These are phyloP conservation scores for Acanthamoeba healyi DNA, from an alignment of 208 protist species.

Conservation along the genomic window DNA sequence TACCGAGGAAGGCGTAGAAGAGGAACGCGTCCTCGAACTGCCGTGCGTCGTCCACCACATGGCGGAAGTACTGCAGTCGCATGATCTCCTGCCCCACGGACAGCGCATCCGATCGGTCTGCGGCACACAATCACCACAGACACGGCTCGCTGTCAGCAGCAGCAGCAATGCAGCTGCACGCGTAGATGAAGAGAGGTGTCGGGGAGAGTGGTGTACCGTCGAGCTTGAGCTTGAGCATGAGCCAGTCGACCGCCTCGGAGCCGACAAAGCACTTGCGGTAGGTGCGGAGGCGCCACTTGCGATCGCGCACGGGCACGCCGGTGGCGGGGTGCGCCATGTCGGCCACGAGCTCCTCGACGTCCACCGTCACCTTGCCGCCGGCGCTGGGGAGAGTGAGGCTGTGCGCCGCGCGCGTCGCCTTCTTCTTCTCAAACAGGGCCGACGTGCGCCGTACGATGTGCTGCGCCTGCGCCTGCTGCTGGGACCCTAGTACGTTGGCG, in stretches of 20 bases:
- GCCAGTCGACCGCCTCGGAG: conserved; percentile 68
- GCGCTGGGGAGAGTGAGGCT: neutral
- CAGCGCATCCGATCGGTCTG: conserved; percentile 41
- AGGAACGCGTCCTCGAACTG: conserved; percentile 41
- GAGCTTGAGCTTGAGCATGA: conserved; percentile 66
- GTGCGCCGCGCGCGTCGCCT: conserved; percentile 16
- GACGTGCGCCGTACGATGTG: neutral
- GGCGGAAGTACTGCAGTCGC: conserved; percentile 65
- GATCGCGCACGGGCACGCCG: conserved; percentile 41
- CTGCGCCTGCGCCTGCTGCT: neutral
- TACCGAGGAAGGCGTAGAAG: conserved; percentile 57
- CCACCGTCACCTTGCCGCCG: conserved; percentile 27
- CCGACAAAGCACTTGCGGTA: conserved; percentile 69
- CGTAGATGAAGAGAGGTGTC: too few relatives aligned
- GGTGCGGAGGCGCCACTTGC: conserved; percentile 48
- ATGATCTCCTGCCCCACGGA: conserved; percentile 63
- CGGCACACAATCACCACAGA: neutral
- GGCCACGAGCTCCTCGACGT: conserved; percentile 50
- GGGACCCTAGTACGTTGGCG: neutral
- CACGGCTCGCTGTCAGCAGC: neutral
- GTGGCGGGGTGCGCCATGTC: conserved; percentile 20
- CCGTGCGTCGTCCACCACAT: conserved; percentile 34
- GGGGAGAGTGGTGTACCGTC: too few relatives aligned
- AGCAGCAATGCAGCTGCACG: too few relatives aligned
- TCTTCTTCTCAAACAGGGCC: neutral